phyloP scores from a whole-genome alignment of 2,329 filamentous ascomycete species.

The Colletotrichum karsti region DNA sequence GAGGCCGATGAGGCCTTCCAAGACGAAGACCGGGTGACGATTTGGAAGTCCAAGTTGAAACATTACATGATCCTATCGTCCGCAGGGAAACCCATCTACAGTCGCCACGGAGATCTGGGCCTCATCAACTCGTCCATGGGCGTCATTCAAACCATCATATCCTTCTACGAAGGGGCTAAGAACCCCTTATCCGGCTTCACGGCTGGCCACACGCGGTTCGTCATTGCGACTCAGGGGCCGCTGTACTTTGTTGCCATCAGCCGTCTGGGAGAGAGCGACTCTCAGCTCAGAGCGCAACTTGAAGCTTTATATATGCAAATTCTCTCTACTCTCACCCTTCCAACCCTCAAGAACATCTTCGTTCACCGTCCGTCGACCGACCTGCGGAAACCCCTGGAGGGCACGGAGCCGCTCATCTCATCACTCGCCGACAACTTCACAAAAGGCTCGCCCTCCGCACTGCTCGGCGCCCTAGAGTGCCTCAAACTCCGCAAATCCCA shows the following conservation, averaged over 20 bases:
- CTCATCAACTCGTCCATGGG: slow-evolving; percentile 95
- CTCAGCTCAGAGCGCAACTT: slow-evolving; percentile 85
- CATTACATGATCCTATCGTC: slow-evolving; percentile 97
- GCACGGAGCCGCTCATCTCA: slow-evolving; percentile 89
- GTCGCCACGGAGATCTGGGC: slow-evolving; percentile 88
- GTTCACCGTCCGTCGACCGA: slow-evolving; percentile 92
- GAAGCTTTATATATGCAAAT: slow-evolving; percentile 99
- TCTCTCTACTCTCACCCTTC: slow-evolving; percentile 90
- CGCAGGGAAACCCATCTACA: slow-evolving; percentile 97
- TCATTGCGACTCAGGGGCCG: slow-evolving; percentile 84
- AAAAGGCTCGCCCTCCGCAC: slow-evolving; percentile 85
- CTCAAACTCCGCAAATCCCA: slow-evolving; percentile 91
- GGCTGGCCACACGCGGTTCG: slow-evolving; percentile 86
- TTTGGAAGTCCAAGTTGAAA: slow-evolving; percentile 94
- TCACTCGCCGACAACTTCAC: slow-evolving; percentile 96
- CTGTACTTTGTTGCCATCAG: slow-evolving; percentile 95
- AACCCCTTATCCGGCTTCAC: slow-evolving; percentile 85
- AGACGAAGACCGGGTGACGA: slow-evolving; percentile 68
- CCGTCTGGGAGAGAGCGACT: slow-evolving; percentile 89
- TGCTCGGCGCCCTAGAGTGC: slow-evolving; percentile 92
- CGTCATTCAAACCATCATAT: slow-evolving; percentile 96
- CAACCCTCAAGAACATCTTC: slow-evolving; percentile 87
- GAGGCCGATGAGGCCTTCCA: slow-evolving; percentile 49
- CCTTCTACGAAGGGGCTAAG: slow-evolving; percentile 86
- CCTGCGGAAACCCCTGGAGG: slow-evolving; percentile 86